Percentiles rank a stretch among this genome's conserved stretches.
phyloP scores from a whole-genome alignment of 2,329 filamentous ascomycete genomes.

The Trichoderma citrinoviride region DNA sequence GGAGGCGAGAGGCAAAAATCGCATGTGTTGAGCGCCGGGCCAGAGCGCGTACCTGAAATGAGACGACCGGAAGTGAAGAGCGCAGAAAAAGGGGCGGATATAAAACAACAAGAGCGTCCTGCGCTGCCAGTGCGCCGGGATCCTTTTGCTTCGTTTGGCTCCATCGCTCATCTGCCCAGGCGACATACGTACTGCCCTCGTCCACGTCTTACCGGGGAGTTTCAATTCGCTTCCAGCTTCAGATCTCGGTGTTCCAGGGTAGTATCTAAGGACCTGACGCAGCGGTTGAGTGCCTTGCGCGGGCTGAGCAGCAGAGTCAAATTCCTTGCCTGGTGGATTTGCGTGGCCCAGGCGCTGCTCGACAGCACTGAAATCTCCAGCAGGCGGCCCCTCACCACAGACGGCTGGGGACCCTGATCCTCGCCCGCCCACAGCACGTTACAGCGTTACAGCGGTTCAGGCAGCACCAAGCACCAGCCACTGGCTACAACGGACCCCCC shows the following conservation, averaged over 20 bases:
- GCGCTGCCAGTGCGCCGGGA: not conserved
- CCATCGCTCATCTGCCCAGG: not conserved
- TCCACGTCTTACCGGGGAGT: not conserved
- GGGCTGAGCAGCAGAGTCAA: not conserved
- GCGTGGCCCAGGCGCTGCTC: slow-evolving; percentile 10
- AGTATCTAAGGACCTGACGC: not conserved
- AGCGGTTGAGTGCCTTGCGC: not conserved
- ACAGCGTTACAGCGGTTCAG: not conserved
- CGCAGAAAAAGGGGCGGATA: slow-evolving; percentile 1
- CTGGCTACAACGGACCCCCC: slow-evolving; percentile 16
- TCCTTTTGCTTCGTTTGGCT: not conserved
- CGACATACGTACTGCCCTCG: not conserved
- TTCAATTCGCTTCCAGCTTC: not conserved
- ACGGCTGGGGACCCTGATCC: too few species aligned
- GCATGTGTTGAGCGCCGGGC: not conserved
- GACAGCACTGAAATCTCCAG: slow-evolving; percentile 1
- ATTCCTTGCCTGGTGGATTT: slow-evolving; percentile 10
- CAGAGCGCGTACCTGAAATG: not conserved
- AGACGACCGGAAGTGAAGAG: not conserved
- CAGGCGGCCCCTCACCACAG: not conserved
- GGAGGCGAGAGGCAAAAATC: not conserved
- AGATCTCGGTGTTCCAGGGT: not conserved
- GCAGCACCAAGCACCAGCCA: slow-evolving; percentile 18
- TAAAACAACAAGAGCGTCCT: slow-evolving; percentile 6
- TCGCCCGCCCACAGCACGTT: too few species aligned